Evolutionary conservation across 192 early-diverging fungal species (phyloP).

Genomic region (Gonapodya prolifera): DNA sequence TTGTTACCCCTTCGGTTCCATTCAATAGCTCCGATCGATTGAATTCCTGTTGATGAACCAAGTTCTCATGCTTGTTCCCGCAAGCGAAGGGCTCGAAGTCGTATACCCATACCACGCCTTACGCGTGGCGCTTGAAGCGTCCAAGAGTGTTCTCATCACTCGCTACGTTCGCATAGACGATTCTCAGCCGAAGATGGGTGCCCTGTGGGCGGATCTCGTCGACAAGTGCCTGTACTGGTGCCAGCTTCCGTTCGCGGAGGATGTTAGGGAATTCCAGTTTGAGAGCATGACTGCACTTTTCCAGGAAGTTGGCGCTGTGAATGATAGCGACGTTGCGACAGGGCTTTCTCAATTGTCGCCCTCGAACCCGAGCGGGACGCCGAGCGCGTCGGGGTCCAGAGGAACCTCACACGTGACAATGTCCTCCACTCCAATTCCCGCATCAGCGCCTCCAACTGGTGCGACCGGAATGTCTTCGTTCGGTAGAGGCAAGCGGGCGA

Average conservation of each 20-base stretch:
- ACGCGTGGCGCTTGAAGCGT: background rate
- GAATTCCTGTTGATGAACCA: slow-evolving; percentile 38
- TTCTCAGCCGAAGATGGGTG: slow-evolving; percentile 44
- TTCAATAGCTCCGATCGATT: slow-evolving; percentile 13
- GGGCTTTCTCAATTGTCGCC: no score
- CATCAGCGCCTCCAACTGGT: background rate
- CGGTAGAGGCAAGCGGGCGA: background rate
- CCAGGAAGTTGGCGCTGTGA: background rate
- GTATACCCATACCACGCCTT: slow-evolving; percentile 3
- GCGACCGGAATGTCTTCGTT: background rate
- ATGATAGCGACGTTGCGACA: background rate
- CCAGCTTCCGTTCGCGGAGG: slow-evolving; percentile 55
- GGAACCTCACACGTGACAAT: background rate
- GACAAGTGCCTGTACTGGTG: slow-evolving; percentile 4
- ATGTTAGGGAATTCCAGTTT: slow-evolving; percentile 41
- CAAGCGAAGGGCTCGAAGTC: slow-evolving; percentile 21
- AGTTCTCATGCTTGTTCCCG: slow-evolving; percentile 34
- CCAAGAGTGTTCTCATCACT: background rate
- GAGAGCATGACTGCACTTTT: slow-evolving; percentile 27
- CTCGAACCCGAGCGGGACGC: background rate
- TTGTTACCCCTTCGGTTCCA: background rate
- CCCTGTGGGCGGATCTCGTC: slow-evolving; percentile 34
- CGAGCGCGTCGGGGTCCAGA: background rate
- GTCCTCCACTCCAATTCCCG: background rate
- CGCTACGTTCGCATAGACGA: slow-evolving; percentile 40